These are phyloP conservation scores for Cyclocybe aegerita DNA, from an alignment of 768 basidiomycete species.

Conservation along the genomic window DNA sequence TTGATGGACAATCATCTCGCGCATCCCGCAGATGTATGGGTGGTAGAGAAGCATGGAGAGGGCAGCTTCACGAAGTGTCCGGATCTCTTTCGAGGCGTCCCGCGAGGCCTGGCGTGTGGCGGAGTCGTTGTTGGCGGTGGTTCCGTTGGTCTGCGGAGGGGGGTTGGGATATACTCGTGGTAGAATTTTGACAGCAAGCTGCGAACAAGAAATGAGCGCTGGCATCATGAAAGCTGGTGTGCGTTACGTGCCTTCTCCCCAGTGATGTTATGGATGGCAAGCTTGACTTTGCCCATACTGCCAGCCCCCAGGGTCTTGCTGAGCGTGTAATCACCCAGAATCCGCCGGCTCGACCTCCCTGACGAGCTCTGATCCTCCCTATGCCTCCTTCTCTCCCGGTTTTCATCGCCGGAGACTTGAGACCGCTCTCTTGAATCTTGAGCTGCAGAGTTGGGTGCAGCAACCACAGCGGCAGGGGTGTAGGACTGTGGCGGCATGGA, in stretches of 20 bases:
- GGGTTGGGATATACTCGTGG: conserved; percentile 76
- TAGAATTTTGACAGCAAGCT: conserved; percentile 99
- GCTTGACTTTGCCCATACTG: conserved; percentile 99
- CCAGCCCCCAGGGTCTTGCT: conserved; percentile 97
- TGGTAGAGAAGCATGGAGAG: conserved; percentile 95
- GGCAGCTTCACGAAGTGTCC: conserved; percentile 94
- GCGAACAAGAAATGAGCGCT: conserved; percentile 4
- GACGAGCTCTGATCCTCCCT: conserved; percentile 25
- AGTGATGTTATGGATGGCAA: conserved; percentile 84
- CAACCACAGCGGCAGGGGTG: conserved; percentile 11
- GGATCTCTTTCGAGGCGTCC: conserved; percentile 94
- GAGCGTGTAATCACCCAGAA: conserved; percentile 93
- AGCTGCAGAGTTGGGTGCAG: conserved; percentile 24
- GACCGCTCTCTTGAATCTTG: conserved; percentile 34
- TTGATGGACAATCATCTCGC: conserved; percentile 96
- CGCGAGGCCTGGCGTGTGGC: conserved; percentile 77
- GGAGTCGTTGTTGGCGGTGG: conserved; percentile 48
- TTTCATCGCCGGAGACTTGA: conserved; percentile 26
- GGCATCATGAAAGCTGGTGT: conserved; percentile 10
- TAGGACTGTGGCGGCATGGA: conserved; percentile 74
- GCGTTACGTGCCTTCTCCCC: conserved; percentile 81
- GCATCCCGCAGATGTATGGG: conserved; percentile 99
- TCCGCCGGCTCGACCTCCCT: conserved; percentile 41
- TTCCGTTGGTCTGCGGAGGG: conserved; percentile 43
- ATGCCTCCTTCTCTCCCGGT: conserved; percentile 28